Evolutionary conservation across 768 basidiomycete genomes (phyloP).

Genomic region (Fomitopsis serialis): DNA sequence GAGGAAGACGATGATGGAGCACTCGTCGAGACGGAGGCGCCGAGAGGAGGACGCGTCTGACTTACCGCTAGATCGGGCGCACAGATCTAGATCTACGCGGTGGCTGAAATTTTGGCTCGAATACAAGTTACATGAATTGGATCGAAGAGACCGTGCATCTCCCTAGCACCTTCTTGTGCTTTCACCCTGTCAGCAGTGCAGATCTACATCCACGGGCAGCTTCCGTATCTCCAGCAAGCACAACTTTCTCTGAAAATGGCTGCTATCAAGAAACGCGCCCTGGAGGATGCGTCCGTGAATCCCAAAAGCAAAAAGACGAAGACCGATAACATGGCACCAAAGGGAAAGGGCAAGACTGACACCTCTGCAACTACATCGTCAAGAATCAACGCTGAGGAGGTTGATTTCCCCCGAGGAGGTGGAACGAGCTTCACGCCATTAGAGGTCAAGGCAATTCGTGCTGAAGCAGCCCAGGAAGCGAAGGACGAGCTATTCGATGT

Average conservation of each 20-base stretch:
- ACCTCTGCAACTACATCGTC: slow-evolving; percentile 27
- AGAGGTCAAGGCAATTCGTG: slow-evolving; percentile 80
- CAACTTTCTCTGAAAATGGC: slow-evolving; percentile 24
- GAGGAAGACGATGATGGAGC: slow-evolving; percentile 1
- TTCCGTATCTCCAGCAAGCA: too few relatives aligned
- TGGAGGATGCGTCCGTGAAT: slow-evolving; percentile 46
- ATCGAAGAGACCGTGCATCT: too few relatives aligned
- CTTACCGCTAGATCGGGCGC: neutral
- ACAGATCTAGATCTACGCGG: neutral
- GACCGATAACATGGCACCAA: slow-evolving; percentile 29
- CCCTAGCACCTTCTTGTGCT: too few relatives aligned
- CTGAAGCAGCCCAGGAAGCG: slow-evolving; percentile 83
- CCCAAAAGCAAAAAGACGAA: slow-evolving; percentile 62
- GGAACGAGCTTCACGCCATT: slow-evolving; percentile 84
- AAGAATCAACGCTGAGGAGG: slow-evolving; percentile 50
- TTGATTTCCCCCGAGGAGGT: slow-evolving; percentile 94
- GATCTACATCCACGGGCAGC: too few relatives aligned
- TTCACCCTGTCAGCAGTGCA: neutral
- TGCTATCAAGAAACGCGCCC: slow-evolving; percentile 54
- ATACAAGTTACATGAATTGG: too few relatives aligned
- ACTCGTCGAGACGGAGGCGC: neutral
- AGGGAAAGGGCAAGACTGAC: slow-evolving; percentile 18
- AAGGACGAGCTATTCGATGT: slow-evolving; percentile 76
- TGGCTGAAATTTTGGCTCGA: slow-evolving; percentile 4
- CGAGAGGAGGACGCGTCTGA: too few relatives aligned